These are phyloP conservation scores for Paracamarosporium sp. DNA, from an alignment of 2,329 filamentous ascomycete species.

Conservation along the genomic window DNA sequence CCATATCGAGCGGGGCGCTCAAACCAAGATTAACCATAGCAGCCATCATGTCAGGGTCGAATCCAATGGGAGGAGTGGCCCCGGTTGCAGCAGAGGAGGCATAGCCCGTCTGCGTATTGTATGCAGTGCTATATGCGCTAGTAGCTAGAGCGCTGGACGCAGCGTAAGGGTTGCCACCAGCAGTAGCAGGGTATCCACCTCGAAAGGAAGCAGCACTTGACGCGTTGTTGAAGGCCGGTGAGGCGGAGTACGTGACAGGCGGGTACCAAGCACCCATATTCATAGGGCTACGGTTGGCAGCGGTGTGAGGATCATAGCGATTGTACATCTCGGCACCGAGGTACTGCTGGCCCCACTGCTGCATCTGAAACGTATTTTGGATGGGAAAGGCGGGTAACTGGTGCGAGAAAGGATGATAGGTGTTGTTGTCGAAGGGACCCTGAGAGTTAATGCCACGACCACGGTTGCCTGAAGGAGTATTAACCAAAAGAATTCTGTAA, in stretches of 20 bases:
- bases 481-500: slow-evolving; percentile 5
- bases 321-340: slow-evolving; percentile 28
- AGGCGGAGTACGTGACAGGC: slow-evolving; percentile 31
- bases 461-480: slow-evolving; percentile 18
- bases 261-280: slow-evolving; percentile 41
- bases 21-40: slow-evolving; percentile 2
- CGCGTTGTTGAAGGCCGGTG: slow-evolving; percentile 27
- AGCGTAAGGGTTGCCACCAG: not conserved
- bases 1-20: no score
- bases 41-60: not conserved
- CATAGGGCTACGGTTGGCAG: slow-evolving; percentile 38
- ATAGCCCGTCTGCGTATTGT: slow-evolving; percentile 3
- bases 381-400: slow-evolving; percentile 34
- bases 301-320: slow-evolving; percentile 29
- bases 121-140: not conserved
- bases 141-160: not conserved
- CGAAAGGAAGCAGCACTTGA: slow-evolving; percentile 28
- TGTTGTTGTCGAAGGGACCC: slow-evolving; percentile 29
- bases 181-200: slow-evolving; percentile 25
- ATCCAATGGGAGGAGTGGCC: not conserved
- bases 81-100: slow-evolving; percentile 4
- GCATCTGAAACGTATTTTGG: slow-evolving; percentile 34
- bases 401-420: slow-evolving; percentile 39
- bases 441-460: slow-evolving; percentile 23
- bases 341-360: slow-evolving; percentile 31